Evolutionary conservation across 768 basidiomycete genomes (phyloP).

Genomic region (Amyloporia xantha): DNA sequence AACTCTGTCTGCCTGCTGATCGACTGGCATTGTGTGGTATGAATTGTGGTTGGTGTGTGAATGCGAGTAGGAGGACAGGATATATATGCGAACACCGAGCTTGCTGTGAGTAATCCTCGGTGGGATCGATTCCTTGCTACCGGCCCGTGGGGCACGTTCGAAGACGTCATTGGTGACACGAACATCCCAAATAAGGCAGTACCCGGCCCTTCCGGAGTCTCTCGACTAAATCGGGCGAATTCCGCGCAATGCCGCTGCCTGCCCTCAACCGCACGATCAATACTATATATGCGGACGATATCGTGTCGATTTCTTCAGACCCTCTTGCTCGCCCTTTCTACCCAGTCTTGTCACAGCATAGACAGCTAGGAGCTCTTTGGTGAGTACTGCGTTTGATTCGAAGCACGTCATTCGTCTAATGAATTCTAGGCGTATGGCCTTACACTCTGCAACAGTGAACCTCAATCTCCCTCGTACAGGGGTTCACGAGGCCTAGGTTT

Average conservation of each 20-base stretch:
- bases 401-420: too few relatives aligned
- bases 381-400: too few relatives aligned
- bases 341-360: too few relatives aligned
- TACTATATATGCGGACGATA: neutral
- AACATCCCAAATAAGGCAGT: too few relatives aligned
- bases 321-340: neutral
- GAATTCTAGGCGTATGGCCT: too few relatives aligned
- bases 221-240: neutral
- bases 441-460: too few relatives aligned
- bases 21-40: constrained; percentile 46
- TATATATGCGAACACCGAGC: too few relatives aligned
- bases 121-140: too few relatives aligned
- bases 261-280: constrained; percentile 7
- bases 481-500: neutral
- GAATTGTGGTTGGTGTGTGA: neutral
- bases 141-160: neutral
- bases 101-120: too few relatives aligned
- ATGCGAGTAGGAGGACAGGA: too few relatives aligned
- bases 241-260: constrained; percentile 4
- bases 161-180: neutral
- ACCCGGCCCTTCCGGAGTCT: too few relatives aligned
- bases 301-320: neutral
- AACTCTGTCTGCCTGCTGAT: constrained; percentile 36
- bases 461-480: neutral
- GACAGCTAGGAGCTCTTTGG: too few relatives aligned